Base-by-base conservation (phyloP, 73 alveolate genomes). In the Paramecium bursaria region DNA sequence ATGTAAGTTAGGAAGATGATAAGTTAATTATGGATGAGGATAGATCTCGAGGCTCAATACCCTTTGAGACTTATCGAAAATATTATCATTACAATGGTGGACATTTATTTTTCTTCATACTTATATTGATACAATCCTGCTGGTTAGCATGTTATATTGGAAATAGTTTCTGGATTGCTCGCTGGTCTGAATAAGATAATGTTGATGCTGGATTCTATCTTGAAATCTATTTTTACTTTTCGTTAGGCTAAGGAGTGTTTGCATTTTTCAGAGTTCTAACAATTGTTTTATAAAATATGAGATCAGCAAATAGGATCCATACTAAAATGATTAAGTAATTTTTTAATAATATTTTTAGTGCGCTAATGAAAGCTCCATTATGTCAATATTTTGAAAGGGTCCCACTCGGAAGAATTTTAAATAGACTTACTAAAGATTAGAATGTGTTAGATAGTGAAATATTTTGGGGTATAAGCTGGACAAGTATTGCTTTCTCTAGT, bases 321-420 rank as follows among this genome's bases (percentile, higher is more conserved):
- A 48, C 85, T 9, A 87, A 80, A 42, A 91, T 92, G 94, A 49
- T 90, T 2, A 54, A 86, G 33, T 55, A 87, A 42, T 48, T 3
- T 2, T 5, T 67, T 39, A 9, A n/a, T 2, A 4, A 11, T 11
- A 67, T 39, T 5, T 30, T 67, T 39, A 55, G 19, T 67, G 82
- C 50, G n/a, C 17, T 90, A 14, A 11, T 94, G 54, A 73, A 82
- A 10, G 99, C 99, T 3, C 98, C 99, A 29, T 90, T 95, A 48
- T 95, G 96, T 86, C 51, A 89, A 50, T 96, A 93, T 86, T 97
- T 93, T 86, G 99, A 96, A 85, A 92, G 95, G 22, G 96, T 97
- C 1, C 99, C 99, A 21, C 86, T 96, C 1, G 99, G 99, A 2
- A 94, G 97, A 90, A 87, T 96, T 29, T 76, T 96, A 47, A 95